Conservation (phyloP, 345 rosid genomes). For the Barbarea vulgaris region DNA sequence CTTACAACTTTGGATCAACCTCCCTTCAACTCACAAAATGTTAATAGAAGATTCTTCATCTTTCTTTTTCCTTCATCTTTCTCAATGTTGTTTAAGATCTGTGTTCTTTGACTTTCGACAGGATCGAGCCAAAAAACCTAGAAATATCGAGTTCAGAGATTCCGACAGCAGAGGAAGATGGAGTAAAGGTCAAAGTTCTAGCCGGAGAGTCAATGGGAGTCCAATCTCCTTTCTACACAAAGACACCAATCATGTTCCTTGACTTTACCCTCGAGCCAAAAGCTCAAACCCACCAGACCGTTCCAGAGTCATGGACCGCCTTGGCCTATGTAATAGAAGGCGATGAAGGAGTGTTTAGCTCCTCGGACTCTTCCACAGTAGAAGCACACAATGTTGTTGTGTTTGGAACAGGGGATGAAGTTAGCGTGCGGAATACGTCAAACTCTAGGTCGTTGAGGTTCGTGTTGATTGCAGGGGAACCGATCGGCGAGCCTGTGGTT, state of each 20-base stretch:
- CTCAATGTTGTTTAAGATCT: background rate
- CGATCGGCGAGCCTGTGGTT: slow-evolving; percentile 72
- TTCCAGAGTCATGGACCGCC: slow-evolving; percentile 76
- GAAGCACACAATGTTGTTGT: slow-evolving; percentile 59
- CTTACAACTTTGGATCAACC: slow-evolving; percentile 91
- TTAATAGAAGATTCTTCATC: slow-evolving; percentile 27
- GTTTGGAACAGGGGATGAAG: slow-evolving; percentile 59
- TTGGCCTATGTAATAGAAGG: slow-evolving; percentile 70
- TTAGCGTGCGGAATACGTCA: slow-evolving; percentile 64
- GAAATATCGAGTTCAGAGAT: slow-evolving; percentile 62
- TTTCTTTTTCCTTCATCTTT: background rate
- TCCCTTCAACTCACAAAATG: slow-evolving; percentile 78
- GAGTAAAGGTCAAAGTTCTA: slow-evolving; percentile 64
- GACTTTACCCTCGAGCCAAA: slow-evolving; percentile 68
- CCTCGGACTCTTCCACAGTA: slow-evolving; percentile 40
- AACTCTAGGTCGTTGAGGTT: slow-evolving; percentile 55
- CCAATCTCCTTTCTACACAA: slow-evolving; percentile 67
- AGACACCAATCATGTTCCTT: slow-evolving; percentile 78
- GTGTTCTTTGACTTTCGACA: slow-evolving; percentile 30
- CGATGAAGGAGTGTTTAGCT: slow-evolving; percentile 61
- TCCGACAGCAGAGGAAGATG: slow-evolving; percentile 55
- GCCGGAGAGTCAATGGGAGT: slow-evolving; percentile 93
- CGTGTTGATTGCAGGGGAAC: slow-evolving; percentile 70
- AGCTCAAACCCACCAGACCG: slow-evolving; percentile 55
- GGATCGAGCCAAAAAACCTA: slow-evolving; percentile 70